Evolutionary conservation across 2,329 filamentous ascomycete species (phyloP).

Genomic region (Furcasterigmium furcatum): DNA sequence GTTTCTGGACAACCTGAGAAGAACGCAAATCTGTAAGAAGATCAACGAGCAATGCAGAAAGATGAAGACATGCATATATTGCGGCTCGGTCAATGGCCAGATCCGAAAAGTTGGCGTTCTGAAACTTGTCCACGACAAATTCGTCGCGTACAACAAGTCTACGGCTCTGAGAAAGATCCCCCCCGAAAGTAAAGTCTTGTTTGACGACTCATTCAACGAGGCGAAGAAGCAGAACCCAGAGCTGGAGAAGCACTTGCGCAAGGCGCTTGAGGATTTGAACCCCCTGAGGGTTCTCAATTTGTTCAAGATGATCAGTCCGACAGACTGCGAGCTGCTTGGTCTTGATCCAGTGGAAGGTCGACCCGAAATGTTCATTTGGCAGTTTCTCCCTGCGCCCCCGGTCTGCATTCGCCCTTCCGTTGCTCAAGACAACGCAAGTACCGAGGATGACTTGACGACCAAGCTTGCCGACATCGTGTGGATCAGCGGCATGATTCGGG

Average conservation of each 20-base stretch:
- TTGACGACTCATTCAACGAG: conserved; percentile 80
- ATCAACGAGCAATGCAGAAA: conserved; percentile 91
- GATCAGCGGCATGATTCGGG: conserved; percentile 82
- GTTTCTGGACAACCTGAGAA: conserved; percentile 80
- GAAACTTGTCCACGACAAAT: conserved; percentile 94
- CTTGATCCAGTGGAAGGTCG: conserved; percentile 82
- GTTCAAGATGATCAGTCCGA: conserved; percentile 80
- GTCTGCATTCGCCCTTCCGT: conserved; percentile 94
- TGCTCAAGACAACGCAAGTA: conserved; percentile 87
- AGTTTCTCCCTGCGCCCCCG: conserved; percentile 89
- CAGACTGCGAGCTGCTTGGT: conserved; percentile 88
- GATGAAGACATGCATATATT: conserved; percentile 76
- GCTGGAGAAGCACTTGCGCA: conserved; percentile 85
- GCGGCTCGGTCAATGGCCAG: conserved; percentile 79
- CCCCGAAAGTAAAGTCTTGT: conserved; percentile 77
- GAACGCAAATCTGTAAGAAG: conserved; percentile 79
- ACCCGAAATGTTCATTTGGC: conserved; percentile 97
- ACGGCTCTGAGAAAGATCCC: conserved; percentile 81
- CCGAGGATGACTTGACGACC: conserved; percentile 93
- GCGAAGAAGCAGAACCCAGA: conserved; percentile 77
- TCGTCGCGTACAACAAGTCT: conserved; percentile 81
- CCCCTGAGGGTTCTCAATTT: conserved; percentile 85
- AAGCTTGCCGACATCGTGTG: conserved; percentile 97
- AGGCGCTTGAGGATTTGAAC: conserved; percentile 92
- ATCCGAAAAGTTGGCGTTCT: conserved; percentile 91